Base-by-base conservation (phyloP, 768 basidiomycete species). In the Podaxis pistillaris region DNA sequence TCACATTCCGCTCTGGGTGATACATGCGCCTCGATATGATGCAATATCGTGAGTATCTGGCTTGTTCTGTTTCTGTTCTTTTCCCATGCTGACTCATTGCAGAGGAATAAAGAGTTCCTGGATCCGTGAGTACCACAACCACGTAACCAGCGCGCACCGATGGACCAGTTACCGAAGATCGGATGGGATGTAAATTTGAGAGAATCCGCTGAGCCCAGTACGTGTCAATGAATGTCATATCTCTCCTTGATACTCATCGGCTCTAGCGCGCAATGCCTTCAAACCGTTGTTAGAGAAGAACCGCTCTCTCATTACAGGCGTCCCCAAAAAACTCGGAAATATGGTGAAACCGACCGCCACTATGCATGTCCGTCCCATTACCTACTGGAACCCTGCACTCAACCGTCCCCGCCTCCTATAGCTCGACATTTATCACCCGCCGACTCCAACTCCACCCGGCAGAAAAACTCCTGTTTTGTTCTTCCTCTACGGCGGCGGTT, bases 361-460 rank as follows among this genome's bases (percentile, higher is more conserved):
- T 76, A 83, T 73, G 82, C 81, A 70, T 4, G 74, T 70, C n/a
- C 12, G 22, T 49, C 33, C 13, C 26, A 30, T 47, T 37, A 26
- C n/a, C 11, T 4, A 22, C 54, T 46, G 6, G 8, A 51, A n/a
- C 47, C 41, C 5, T 37, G 7, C 15, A 44, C 44, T 38, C 17
- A 40, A 6, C 15, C 37, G 12, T 24, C 47, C n/a, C 33, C 36
- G 3, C 40, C 40, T 7, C 46, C 2, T 33, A 26, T 64, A 90
- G 87, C 79, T 90, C 36, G 89, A 90, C 66, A 75, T 89, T 0
- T 91, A 89, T 69, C 89, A 86, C 67, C 88, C 86, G 0, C 58
- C 69, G 2, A 64, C 75, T 40, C 74, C 2, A 54, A 69, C 4
- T 62, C 68, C 11, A 67, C 69, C 5, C 58, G 62, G 19, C 68